Evolutionary conservation across 2,329 filamentous ascomycete species (phyloP), one percentile per base, ranked within the genome.

Genomic region (Fonsecaea nubica): DNA sequence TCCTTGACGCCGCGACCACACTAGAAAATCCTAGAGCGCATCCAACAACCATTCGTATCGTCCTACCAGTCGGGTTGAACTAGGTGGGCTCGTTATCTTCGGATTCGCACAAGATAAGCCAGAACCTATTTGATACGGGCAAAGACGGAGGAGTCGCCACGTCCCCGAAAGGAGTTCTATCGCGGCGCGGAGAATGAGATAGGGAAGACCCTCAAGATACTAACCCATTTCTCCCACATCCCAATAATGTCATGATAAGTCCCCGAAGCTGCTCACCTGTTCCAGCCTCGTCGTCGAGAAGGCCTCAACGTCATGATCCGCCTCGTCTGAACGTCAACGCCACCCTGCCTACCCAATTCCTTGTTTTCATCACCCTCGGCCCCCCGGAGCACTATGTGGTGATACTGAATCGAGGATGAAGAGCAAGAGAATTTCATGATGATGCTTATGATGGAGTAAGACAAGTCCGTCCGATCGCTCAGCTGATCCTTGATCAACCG

Each of bases 401-500:
- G 2, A 42, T 9, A 25, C 18, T 9, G 9, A 50, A 9, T 25
- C 4, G 18, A 25, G 18, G 45, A 50, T 7, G 18, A 50, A 9
- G 45, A 50, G 45, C 8, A 42, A 13, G 36, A 4, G 10, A 13
- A 4, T 13, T 4, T 10, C 9, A 42, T 50, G 45, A 50, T 25
- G 45, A 50, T 50, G 45, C 18, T 50, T n/a, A 42, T 42, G 45
- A 42, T 42, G 45, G 12, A 25, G 45, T 50, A 50, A 50, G 45
- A 50, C 45, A 50, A 36, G 3, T 3, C 21, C 4, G 45, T 50
- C 45, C 25, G 45, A 50, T 50, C 45, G 45, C 45, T 50, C 45
- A 50, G 45, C 45, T 50, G 45, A 50, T 50, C 45, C 45, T 10
- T 12, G 45, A 50, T 50, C 45, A 50, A 50, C 45, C 45, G 21